Conservation (phyloP, 106 monocot species). For the Allium fistulosum region DNA sequence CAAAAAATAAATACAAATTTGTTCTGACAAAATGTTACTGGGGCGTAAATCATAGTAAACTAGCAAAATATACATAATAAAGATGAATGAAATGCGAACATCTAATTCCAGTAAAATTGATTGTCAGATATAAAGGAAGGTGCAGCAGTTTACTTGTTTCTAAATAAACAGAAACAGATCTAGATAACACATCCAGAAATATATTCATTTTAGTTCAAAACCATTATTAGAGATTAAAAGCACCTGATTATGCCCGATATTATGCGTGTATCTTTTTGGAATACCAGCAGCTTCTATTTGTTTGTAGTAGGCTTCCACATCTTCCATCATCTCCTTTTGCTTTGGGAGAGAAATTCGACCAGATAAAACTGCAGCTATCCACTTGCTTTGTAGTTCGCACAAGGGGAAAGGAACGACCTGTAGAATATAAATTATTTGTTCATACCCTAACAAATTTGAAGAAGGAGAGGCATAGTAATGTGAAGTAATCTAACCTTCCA, state of each 20-base stretch:
- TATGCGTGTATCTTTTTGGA: slow-evolving; percentile 88
- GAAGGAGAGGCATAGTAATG: not conserved
- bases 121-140: no score
- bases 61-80: no score
- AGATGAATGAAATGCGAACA: no score
- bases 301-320: slow-evolving; percentile 41
- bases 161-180: no score
- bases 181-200: no score
- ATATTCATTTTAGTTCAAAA: no score
- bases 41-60: no score
- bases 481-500: slow-evolving; percentile 52
- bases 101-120: no score
- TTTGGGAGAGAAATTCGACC: slow-evolving; percentile 60
- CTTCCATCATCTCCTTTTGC: slow-evolving; percentile 68
- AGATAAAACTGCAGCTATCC: slow-evolving; percentile 80
- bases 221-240: not conserved
- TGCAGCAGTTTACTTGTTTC: no score
- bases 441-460: slow-evolving; percentile 9
- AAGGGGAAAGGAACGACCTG: slow-evolving; percentile 77
- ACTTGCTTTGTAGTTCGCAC: slow-evolving; percentile 89
- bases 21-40: no score
- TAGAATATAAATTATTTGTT: slow-evolving; percentile 11
- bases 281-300: slow-evolving; percentile 41
- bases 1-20: no score
- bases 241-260: slow-evolving; percentile 54